A percentile compares a stretch with the other conserved stretches of the same genome.
Evolutionary conservation across 345 rosid genomes (phyloP).

Genomic region (Lepidium didymum): DNA sequence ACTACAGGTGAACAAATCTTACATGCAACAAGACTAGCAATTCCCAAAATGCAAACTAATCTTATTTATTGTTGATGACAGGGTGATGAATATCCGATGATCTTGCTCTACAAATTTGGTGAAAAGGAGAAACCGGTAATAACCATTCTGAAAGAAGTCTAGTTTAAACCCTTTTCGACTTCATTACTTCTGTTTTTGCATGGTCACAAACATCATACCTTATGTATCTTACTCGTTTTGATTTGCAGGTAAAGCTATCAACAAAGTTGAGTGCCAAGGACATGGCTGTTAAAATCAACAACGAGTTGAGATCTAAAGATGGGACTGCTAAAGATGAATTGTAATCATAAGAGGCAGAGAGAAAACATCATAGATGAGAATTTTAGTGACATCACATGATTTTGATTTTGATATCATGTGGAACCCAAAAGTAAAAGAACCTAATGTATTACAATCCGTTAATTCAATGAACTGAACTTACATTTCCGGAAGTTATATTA

Average conservation of each 20-base stretch:
- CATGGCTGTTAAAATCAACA: constrained; percentile 20
- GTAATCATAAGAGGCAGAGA: background rate
- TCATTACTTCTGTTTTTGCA: constrained; percentile 43
- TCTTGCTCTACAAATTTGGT: constrained; percentile 51
- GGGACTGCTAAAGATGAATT: constrained; percentile 14
- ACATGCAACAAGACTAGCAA: background rate
- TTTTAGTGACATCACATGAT: constrained; percentile 14
- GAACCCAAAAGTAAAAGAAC: background rate
- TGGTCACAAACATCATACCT: constrained; percentile 17
- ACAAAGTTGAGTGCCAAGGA: constrained; percentile 40
- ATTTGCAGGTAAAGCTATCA: constrained; percentile 51
- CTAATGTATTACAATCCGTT: background rate
- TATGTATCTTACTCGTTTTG: constrained; percentile 28
- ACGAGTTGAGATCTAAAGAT: constrained; percentile 11
- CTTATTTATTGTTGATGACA: constrained; percentile 17
- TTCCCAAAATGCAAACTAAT: background rate
- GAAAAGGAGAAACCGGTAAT: constrained; percentile 66
- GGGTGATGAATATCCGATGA: constrained; percentile 61
- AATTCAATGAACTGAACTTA: background rate
- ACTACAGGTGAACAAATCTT: constrained; percentile 41
- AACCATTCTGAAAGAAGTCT: background rate
- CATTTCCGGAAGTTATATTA: background rate
- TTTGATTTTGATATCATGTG: background rate
- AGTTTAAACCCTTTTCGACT: background rate
- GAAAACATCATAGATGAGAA: background rate